Evolutionary conservation across 345 rosid species (phyloP), one percentile per base, ranked within the genome.

Genomic region (Euclidium syriacum): DNA sequence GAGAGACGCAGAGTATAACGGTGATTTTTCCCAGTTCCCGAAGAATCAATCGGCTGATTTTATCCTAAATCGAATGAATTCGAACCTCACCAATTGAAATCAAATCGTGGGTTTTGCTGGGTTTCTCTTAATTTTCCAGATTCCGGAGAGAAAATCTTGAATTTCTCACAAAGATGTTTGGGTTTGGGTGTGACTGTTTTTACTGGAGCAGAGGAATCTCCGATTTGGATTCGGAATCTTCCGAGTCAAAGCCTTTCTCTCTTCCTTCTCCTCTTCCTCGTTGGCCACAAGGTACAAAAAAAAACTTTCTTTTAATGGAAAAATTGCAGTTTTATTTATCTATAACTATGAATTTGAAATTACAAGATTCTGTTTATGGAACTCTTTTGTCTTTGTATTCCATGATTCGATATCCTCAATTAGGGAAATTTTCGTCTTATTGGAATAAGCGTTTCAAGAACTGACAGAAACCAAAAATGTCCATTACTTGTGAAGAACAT

Each of bases 271-370:
- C 87, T 7, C 62, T 87, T 62, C 95, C 95, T 20, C 20, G 73
- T 25, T 87, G 91, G 91, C 91, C 95, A 58, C 74, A 73, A 73
- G 95, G 95, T 87, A 70, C 38, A 15, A 6, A 57, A 6, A n/a
- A 1, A 70, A 44, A 20, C 18, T 10, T 64, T 49, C 65, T 43
- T 64, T 55, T 48, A 47, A 3, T 62, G 20, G 64, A 62, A 61
- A 6, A 61, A 6, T 25, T 25, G 40, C 39, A 23, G 1, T 25
- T n/a, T n/a, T n/a, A n/a, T n/a, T 54, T 56, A 24, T 54, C 6
- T 32, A 6, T 32, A 41, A n/a, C 14, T 32, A 49, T 49, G 18
- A 26, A 18, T 18, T 4, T 10, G 26, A 24, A 58, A 15, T 34
- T 18, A 44, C 59, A 58, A 49, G 23, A 14, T 38, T 49, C 49